A percentile compares a stretch with the other conserved stretches of the same genome.
Conservation (phyloP, 495 filamentous ascomycete genomes). For the Hypoxylon crocopeplum region DNA sequence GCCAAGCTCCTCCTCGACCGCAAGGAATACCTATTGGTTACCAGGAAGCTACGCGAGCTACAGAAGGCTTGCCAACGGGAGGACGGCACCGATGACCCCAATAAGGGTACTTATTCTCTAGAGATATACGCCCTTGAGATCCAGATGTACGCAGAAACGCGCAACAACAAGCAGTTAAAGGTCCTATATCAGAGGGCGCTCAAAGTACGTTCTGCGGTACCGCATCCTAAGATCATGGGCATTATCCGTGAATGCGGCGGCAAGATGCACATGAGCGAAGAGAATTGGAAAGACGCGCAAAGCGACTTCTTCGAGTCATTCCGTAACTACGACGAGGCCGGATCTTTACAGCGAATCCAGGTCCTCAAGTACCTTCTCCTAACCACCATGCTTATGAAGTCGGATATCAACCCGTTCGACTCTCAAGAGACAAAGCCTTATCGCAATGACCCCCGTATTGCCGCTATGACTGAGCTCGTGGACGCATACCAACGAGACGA, state of each 20-base stretch:
- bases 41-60: constrained; percentile 84
- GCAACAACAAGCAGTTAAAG: constrained; percentile 97
- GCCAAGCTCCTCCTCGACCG: constrained; percentile 88
- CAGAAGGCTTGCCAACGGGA: constrained; percentile 88
- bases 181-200: constrained; percentile 88
- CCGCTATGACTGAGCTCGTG: constrained; percentile 95
- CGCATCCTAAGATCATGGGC: constrained; percentile 98
- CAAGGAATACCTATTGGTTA: constrained; percentile 82
- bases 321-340: constrained; percentile 98
- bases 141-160: constrained; percentile 96
- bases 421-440: constrained; percentile 99
- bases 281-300: constrained; percentile 97
- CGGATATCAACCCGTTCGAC: constrained; percentile 99
- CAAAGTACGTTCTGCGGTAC: constrained; percentile 90
- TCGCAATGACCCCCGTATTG: constrained; percentile 91
- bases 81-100: constrained; percentile 91
- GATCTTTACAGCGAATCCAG: constrained; percentile 93
- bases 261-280: constrained; percentile 99
- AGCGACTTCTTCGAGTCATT: constrained; percentile 99
- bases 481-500: constrained; percentile 97
- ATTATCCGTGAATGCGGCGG: constrained; percentile 98
- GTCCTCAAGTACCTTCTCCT: constrained; percentile 97
- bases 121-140: constrained; percentile 98
- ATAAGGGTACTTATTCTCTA: constrained; percentile 93
- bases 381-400: constrained; percentile 98